These are phyloP conservation scores for Halophytophthora polymorphica DNA, from an alignment of 352 stramenopile species.

Conservation along the genomic window DNA sequence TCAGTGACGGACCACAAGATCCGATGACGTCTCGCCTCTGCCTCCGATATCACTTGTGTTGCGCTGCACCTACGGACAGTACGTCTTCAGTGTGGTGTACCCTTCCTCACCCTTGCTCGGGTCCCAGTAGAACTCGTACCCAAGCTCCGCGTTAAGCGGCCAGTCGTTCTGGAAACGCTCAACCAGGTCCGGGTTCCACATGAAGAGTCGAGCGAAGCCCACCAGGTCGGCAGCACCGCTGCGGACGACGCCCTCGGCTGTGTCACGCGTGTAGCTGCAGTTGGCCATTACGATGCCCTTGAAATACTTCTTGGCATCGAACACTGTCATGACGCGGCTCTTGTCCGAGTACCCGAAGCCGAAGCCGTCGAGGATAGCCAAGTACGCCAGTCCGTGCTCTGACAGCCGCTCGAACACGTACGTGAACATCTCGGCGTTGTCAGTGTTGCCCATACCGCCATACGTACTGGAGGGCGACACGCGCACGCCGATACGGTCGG, in stretches of 20 bases:
- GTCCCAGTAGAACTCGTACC: constrained; percentile 9
- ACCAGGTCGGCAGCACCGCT: constrained; percentile 22
- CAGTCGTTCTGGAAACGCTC: constrained; percentile 20
- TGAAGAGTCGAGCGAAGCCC: constrained; percentile 29
- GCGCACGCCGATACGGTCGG: constrained; percentile 19
- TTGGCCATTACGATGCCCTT: constrained; percentile 14
- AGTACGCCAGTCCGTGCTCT: constrained; percentile 11
- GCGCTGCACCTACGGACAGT: too few species aligned
- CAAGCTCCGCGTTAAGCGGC: constrained; percentile 2
- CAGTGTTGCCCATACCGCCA: constrained; percentile 14
- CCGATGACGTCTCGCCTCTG: too few species aligned
- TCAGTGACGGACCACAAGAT: too few species aligned
- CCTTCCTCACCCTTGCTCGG: constrained; percentile 5
- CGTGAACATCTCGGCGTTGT: constrained; percentile 29
- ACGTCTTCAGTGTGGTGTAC: too few species aligned
- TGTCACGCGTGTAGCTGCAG: constrained; percentile 17
- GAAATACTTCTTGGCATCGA: constrained; percentile 17
- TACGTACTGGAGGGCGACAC: constrained; percentile 17
- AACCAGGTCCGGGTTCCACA: constrained; percentile 29
- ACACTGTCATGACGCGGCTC: constrained; percentile 4
- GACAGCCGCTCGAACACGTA: constrained; percentile 15
- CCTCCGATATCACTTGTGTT: too few species aligned
- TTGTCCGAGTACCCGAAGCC: constrained; percentile 11
- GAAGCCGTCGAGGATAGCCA: constrained; percentile 15
- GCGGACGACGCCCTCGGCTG: too few species aligned